Evolutionary conservation across 202 grass and related monocot genomes (phyloP).

Genomic region (Dendrocalamus latiflorus): DNA sequence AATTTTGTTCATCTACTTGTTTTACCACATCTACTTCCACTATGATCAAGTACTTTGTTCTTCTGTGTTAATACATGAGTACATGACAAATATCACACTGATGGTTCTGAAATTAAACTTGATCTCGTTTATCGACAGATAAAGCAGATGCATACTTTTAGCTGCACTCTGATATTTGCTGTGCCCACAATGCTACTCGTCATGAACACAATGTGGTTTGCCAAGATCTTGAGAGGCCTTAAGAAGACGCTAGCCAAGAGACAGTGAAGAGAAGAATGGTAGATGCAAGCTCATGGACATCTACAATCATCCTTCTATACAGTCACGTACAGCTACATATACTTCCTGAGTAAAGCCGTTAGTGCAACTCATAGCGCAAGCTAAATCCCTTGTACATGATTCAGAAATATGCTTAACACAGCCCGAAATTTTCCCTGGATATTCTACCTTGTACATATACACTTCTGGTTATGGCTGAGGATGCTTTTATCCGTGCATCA

Average conservation of each 20-base stretch:
- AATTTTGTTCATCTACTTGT: constrained; percentile 83
- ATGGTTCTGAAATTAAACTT: constrained; percentile 16
- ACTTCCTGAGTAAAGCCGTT: constrained; percentile 18
- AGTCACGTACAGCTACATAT: constrained; percentile 23
- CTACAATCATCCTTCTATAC: constrained; percentile 14
- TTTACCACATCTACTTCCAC: constrained; percentile 91
- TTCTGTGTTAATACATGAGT: not conserved
- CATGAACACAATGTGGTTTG: constrained; percentile 94
- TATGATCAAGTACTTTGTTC: constrained; percentile 60
- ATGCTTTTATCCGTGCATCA: constrained; percentile 13
- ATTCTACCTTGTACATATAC: constrained; percentile 38
- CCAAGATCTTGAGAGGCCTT: constrained; percentile 92
- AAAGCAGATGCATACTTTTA: constrained; percentile 57
- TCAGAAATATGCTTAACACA: constrained; percentile 3
- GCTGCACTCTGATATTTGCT: constrained; percentile 54
- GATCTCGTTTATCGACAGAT: constrained; percentile 49
- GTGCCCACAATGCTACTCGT: constrained; percentile 73
- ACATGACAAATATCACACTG: not conserved
- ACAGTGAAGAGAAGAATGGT: constrained; percentile 55
- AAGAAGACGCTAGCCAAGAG: constrained; percentile 85
- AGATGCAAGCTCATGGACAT: constrained; percentile 11
- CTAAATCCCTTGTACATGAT: constrained; percentile 38
- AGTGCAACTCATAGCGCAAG: constrained; percentile 16
- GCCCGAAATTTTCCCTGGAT: constrained; percentile 8
- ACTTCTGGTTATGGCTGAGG: constrained; percentile 19